Conservation (phyloP, 1,284 basidiomycete genomes). For the Tilletia caries region DNA sequence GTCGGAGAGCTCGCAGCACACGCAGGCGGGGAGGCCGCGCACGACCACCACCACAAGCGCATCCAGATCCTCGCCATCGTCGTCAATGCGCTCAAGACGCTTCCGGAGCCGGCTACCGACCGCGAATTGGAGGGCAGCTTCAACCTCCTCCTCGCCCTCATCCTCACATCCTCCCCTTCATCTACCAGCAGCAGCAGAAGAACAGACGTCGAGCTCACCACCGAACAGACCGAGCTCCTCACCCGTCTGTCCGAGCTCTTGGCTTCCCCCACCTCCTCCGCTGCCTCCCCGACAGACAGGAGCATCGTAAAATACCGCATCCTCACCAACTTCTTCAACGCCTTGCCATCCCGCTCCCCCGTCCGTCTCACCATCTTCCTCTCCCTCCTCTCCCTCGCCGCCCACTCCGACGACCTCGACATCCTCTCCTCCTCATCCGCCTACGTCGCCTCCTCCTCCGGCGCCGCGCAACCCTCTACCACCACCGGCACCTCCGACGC, state of each 20-base stretch:
- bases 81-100: conserved; percentile 29
- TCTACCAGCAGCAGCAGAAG: not conserved
- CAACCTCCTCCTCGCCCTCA: conserved; percentile 44
- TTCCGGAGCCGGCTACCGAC: conserved; percentile 41
- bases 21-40: conserved; percentile 16
- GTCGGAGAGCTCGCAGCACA: conserved; percentile 31
- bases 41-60: conserved; percentile 26
- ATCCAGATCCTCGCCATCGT: conserved; percentile 30
- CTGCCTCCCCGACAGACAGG: conserved; percentile 23
- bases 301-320: conserved; percentile 31
- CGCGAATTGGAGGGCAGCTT: conserved; percentile 49
- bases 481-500: not conserved
- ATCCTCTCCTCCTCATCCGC: conserved; percentile 30
- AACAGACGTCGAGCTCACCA: conserved; percentile 24
- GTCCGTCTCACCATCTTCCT: conserved; percentile 39
- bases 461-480: not conserved
- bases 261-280: conserved; percentile 18
- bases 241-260: conserved; percentile 19
- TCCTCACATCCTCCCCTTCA: conserved; percentile 21
- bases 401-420: conserved; percentile 48
- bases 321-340: conserved; percentile 51
- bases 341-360: conserved; percentile 33
- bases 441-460: not conserved
- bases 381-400: conserved; percentile 39
- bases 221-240: conserved; percentile 7